Conservation (phyloP, 805 yeast species). For the Spathaspora girioi region DNA sequence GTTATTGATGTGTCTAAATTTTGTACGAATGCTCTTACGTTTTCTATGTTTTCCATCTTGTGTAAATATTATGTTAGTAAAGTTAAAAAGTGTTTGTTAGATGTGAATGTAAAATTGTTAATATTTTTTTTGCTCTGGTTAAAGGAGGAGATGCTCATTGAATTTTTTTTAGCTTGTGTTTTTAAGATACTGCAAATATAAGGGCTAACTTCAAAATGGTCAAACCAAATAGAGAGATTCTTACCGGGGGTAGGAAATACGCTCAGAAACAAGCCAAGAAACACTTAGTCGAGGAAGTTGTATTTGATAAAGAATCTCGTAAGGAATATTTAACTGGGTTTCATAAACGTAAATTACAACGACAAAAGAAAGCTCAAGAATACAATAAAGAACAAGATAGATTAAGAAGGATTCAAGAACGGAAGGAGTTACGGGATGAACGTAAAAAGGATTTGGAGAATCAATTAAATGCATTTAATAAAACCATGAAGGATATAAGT, state of each 20-base stretch:
- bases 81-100: no score
- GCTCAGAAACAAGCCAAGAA: conserved; percentile 62
- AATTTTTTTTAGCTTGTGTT: neutral
- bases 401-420: conserved; percentile 67
- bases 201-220: no score
- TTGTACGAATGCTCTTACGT: conserved; percentile 35
- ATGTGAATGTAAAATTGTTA: no score
- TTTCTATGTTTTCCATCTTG: conserved; percentile 47
- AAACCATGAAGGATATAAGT: conserved; percentile 30
- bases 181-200: conserved; percentile 1
- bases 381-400: conserved; percentile 75
- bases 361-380: conserved; percentile 83
- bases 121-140: conserved; percentile 1
- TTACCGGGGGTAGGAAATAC: conserved; percentile 83
- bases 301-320: conserved; percentile 76
- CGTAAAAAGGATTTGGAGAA: conserved; percentile 61
- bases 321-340: conserved; percentile 88
- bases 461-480: conserved; percentile 57
- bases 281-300: conserved; percentile 77
- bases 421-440: conserved; percentile 69
- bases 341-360: conserved; percentile 85
- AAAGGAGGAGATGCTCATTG: conserved; percentile 9
- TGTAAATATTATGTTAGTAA: neutral
- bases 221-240: conserved; percentile 71
- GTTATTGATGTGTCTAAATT: conserved; percentile 36